These are phyloP conservation scores for Neurospora discreta DNA, from an alignment of 495 filamentous ascomycete species.

Conservation along the genomic window DNA sequence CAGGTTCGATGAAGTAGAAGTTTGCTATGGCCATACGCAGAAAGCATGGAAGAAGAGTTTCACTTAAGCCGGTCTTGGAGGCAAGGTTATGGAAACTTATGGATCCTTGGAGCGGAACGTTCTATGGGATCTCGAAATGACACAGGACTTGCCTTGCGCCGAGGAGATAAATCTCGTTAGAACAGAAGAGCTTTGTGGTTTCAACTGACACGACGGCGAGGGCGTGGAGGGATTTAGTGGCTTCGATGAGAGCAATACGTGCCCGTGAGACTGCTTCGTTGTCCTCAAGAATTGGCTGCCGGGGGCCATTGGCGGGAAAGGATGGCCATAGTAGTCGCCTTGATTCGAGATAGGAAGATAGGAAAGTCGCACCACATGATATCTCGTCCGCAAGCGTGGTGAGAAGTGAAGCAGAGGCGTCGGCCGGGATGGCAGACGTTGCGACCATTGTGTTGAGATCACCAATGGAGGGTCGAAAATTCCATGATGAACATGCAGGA, in stretches of 20 bases:
- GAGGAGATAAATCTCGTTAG: constrained; percentile 6
- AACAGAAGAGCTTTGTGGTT: constrained; percentile 5
- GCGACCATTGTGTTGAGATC: neutral
- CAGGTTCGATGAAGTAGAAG: constrained; percentile 22
- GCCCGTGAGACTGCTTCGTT: constrained; percentile 1
- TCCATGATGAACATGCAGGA: neutral
- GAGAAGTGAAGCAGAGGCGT: neutral
- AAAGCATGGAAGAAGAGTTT: constrained; percentile 18
- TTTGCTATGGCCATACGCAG: constrained; percentile 27
- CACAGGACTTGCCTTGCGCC: constrained; percentile 10
- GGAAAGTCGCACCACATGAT: neutral
- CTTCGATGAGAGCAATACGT: constrained; percentile 6
- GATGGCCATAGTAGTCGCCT: constrained; percentile 7
- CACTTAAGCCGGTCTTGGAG: constrained; percentile 9
- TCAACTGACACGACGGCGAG: constrained; percentile 9
- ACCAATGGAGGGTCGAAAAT: neutral
- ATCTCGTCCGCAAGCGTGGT: constrained; percentile 6
- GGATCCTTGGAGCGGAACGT: constrained; percentile 16
- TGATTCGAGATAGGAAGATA: constrained; percentile 1
- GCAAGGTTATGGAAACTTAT: constrained; percentile 19
- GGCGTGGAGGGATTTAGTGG: constrained; percentile 8
- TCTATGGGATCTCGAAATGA: constrained; percentile 21
- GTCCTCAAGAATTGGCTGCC: neutral
- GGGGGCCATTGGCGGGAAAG: constrained; percentile 5
- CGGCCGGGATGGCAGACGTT: neutral